Conservation (phyloP, 352 stramenopile genomes). For the Phytopythium mirpurense region DNA sequence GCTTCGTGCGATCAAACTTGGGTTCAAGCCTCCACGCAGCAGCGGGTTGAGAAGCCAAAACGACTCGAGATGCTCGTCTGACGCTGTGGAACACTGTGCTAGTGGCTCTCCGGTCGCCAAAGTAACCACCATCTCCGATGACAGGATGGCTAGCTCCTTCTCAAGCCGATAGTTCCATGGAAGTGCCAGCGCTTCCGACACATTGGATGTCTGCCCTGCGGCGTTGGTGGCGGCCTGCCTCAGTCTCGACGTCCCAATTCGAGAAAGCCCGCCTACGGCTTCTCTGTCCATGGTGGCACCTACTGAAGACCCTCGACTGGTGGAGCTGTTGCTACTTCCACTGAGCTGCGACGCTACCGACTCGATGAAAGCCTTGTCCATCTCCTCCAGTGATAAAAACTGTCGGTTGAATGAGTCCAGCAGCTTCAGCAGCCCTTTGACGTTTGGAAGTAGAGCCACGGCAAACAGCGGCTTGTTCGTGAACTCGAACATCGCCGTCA, state of each 20-base stretch:
- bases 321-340: not conserved
- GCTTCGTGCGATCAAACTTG: constrained; percentile 10
- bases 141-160: constrained; percentile 54
- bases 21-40: constrained; percentile 24
- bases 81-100: constrained; percentile 7
- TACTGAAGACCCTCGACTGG: constrained; percentile 7
- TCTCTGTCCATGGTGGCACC: not conserved
- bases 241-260: not conserved
- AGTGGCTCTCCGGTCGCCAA: constrained; percentile 35
- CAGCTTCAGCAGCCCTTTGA: constrained; percentile 37
- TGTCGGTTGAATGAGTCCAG: constrained; percentile 44
- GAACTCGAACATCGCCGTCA: constrained; percentile 58
- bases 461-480: constrained; percentile 50
- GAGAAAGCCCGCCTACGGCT: not conserved
- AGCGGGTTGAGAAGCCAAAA: constrained; percentile 22
- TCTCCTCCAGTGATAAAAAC: constrained; percentile 6
- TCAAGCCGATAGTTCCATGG: constrained; percentile 58
- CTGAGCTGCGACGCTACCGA: constrained; percentile 2
- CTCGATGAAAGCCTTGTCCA: constrained; percentile 28
- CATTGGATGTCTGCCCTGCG: constrained; percentile 9
- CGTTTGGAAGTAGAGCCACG: constrained; percentile 29
- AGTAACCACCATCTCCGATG: constrained; percentile 50
- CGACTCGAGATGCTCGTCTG: not conserved
- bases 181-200: constrained; percentile 26
- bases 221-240: constrained; percentile 1